Evolutionary conservation across 805 yeast genomes (phyloP).

Genomic region (Starmera dryadoides): DNA sequence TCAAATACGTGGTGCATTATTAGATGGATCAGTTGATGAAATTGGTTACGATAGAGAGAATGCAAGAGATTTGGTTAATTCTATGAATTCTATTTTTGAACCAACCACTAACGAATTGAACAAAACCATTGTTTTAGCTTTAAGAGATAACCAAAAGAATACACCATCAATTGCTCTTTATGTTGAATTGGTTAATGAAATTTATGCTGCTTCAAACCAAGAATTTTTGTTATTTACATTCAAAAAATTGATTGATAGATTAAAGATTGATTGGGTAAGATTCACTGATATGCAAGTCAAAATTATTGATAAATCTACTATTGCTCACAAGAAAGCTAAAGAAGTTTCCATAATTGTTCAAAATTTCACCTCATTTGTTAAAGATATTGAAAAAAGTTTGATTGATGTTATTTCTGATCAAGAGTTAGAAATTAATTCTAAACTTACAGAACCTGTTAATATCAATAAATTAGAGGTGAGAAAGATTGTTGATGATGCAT

Average conservation of each 20-base stretch:
- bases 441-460: background rate
- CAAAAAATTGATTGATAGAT: slow-evolving; percentile 43
- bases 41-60: slow-evolving; percentile 39
- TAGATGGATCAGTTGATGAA: slow-evolving; percentile 26
- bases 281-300: slow-evolving; percentile 48
- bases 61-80: slow-evolving; percentile 38
- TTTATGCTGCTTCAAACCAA: slow-evolving; percentile 45
- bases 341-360: slow-evolving; percentile 38
- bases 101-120: slow-evolving; percentile 22
- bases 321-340: slow-evolving; percentile 27
- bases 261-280: slow-evolving; percentile 49
- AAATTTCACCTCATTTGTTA: slow-evolving; percentile 39
- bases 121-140: slow-evolving; percentile 23
- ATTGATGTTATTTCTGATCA: background rate
- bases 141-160: slow-evolving; percentile 32
- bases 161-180: slow-evolving; percentile 35
- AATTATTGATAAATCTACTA: slow-evolving; percentile 30
- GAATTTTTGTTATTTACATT: slow-evolving; percentile 52
- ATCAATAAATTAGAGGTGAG: slow-evolving; percentile 14
- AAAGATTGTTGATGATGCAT: slow-evolving; percentile 19
- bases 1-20: slow-evolving; percentile 21
- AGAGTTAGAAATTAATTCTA: background rate
- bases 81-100: slow-evolving; percentile 40
- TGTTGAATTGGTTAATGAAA: slow-evolving; percentile 31
- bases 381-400: slow-evolving; percentile 25